phyloP scores from a whole-genome alignment of 306 rosid species.

The Sophora flavescens region DNA sequence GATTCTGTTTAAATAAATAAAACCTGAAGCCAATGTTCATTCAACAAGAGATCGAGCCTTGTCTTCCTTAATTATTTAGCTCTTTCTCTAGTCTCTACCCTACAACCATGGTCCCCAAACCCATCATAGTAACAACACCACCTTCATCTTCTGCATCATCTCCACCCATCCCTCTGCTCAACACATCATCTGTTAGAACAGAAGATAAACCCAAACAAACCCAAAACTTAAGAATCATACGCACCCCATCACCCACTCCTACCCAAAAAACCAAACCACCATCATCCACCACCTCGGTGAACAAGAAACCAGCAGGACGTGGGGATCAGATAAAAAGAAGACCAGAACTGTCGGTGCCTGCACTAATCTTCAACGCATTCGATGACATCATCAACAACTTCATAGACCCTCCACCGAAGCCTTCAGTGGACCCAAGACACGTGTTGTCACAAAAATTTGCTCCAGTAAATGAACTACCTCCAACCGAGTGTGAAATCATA shows the following conservation, averaged over 20 bases:
- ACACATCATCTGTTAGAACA: constrained; percentile 51
- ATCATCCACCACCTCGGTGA: background rate
- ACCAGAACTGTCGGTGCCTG: constrained; percentile 40
- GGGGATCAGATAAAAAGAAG: background rate
- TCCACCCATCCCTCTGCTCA: constrained; percentile 18
- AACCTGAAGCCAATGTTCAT: background rate
- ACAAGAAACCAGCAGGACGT: background rate
- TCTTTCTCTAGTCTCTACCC: background rate
- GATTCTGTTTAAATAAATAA: background rate
- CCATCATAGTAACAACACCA: constrained; percentile 36
- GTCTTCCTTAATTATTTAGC: constrained; percentile 30
- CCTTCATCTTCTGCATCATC: background rate
- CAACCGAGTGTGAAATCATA: constrained; percentile 64
- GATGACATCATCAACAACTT: constrained; percentile 79
- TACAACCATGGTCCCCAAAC: constrained; percentile 43
- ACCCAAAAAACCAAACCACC: background rate
- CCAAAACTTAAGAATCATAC: background rate
- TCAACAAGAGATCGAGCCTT: constrained; percentile 7
- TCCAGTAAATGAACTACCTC: constrained; percentile 83
- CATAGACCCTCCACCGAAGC: constrained; percentile 79
- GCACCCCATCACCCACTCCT: too few relatives aligned
- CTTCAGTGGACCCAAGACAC: constrained; percentile 66
- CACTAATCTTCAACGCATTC: constrained; percentile 60
- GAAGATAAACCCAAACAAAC: constrained; percentile 49
- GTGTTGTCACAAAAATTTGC: constrained; percentile 75